Conservation (phyloP, 805 yeast species). For the Metschnikowia bowlesiae region DNA sequence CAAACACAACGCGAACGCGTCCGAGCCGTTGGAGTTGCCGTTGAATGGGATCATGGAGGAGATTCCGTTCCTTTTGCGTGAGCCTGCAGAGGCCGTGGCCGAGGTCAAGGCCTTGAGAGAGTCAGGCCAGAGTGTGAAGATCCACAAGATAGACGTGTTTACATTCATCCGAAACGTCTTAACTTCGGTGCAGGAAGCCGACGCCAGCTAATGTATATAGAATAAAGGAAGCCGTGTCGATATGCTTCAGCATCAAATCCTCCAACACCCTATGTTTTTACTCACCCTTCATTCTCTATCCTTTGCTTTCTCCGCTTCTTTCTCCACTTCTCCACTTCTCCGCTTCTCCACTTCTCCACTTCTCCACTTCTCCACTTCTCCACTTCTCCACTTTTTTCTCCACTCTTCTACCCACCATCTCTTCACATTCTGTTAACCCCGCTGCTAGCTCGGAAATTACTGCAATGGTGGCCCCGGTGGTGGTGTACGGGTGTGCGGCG, state of each 20-base stretch:
- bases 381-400: no score
- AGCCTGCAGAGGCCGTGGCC: constrained; percentile 37
- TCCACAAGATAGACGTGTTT: constrained; percentile 39
- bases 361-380: no score
- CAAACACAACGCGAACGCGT: constrained; percentile 24
- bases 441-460: no score
- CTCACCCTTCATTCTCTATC: no score
- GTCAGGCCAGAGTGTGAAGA: constrained; percentile 22
- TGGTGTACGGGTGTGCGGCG: neutral
- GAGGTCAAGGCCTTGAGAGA: constrained; percentile 49
- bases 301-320: no score
- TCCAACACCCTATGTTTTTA: no score
- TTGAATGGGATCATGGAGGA: constrained; percentile 39
- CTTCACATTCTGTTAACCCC: no score
- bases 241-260: no score
- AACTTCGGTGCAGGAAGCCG: constrained; percentile 11
- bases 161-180: constrained; percentile 35
- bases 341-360: no score
- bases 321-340: no score
- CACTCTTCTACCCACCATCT: no score
- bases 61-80: constrained; percentile 36
- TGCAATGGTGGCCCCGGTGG: no score
- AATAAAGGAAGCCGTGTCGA: neutral
- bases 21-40: constrained; percentile 26
- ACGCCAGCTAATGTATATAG: constrained; percentile 2